Conservation (phyloP, 164 flowering plant genomes). For the Berberis thunbergii region DNA sequence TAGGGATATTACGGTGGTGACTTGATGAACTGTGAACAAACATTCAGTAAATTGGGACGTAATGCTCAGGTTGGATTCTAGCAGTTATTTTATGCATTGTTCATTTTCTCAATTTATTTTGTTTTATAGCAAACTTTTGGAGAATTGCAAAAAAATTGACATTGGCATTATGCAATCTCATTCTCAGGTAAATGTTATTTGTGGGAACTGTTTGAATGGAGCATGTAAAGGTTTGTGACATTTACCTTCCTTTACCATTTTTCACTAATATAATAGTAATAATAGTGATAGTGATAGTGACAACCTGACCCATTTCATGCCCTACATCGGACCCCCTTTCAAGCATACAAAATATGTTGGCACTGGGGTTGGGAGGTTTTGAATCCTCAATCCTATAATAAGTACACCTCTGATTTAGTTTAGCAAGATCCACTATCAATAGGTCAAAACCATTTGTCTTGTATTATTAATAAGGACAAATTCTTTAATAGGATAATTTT, state of each 20-base stretch:
- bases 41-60: slow-evolving; percentile 79
- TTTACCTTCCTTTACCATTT: neutral
- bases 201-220: slow-evolving; percentile 53
- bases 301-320: too few species aligned
- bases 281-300: too few species aligned
- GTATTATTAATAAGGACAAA: neutral
- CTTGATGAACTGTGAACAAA: slow-evolving; percentile 65
- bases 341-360: too few species aligned
- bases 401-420: neutral
- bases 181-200: slow-evolving; percentile 73
- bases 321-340: too few species aligned
- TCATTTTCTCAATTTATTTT: neutral
- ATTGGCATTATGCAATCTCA: slow-evolving; percentile 10
- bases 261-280: neutral
- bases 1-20: slow-evolving; percentile 83
- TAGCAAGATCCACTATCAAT: neutral
- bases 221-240: slow-evolving; percentile 60
- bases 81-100: neutral
- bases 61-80: slow-evolving; percentile 66
- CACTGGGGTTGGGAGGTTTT: too few species aligned
- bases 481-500: neutral
- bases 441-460: neutral
- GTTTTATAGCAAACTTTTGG: too few species aligned
- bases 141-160: neutral
- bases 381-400: too few species aligned